phyloP scores from a whole-genome alignment of 371 early-diverging fungal genomes.

The Fennellomyces sp. region DNA sequence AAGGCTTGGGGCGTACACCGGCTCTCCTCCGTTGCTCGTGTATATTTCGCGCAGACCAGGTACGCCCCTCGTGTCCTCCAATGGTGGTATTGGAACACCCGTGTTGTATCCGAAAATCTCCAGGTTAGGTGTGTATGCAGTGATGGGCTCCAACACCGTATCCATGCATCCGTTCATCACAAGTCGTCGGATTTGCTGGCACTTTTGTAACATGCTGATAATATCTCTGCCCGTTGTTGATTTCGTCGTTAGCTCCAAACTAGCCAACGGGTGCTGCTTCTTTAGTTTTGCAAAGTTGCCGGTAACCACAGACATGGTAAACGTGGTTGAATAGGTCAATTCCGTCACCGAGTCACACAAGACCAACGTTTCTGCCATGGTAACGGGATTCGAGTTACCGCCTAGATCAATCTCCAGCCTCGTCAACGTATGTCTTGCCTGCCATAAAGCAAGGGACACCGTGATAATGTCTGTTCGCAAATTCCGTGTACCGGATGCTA shows the following conservation, averaged over 20 bases:
- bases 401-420: background rate
- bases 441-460: too few species aligned
- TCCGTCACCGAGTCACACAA: too few species aligned
- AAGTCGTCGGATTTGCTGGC: background rate
- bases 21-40: background rate
- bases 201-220: background rate
- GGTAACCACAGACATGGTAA: background rate
- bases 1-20: background rate
- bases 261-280: background rate
- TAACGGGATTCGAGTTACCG: background rate
- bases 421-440: background rate
- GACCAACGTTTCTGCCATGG: background rate
- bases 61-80: background rate
- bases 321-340: background rate
- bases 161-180: background rate
- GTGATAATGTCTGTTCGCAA: too few species aligned
- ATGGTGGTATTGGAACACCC: background rate
- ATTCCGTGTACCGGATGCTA: too few species aligned
- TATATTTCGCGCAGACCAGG: background rate
- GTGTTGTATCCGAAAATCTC: background rate
- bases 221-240: background rate
- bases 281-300: background rate
- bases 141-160: background rate
- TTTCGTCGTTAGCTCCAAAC: background rate
- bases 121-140: background rate